A percentile compares a stretch with the other conserved stretches of the same genome.
Evolutionary conservation across 441 rosid species (phyloP).

Genomic region (Adansonia gregorii): DNA sequence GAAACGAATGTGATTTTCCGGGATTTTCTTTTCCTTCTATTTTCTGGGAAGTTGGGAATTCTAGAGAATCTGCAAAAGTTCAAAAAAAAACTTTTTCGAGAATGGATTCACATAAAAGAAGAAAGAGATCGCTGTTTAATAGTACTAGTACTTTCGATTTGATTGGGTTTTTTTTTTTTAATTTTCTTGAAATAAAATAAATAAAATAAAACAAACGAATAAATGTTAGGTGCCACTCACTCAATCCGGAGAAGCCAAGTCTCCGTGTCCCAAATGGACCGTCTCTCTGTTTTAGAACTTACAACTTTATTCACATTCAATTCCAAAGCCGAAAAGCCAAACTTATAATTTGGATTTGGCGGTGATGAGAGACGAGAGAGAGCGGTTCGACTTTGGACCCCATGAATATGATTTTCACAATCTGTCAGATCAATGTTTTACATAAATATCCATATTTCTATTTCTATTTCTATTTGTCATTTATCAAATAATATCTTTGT

Average conservation of each 20-base stretch:
- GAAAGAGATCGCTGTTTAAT: slow-evolving; percentile 27
- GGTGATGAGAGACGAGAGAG: neutral
- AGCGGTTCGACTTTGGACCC: neutral
- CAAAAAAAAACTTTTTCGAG: slow-evolving; percentile 25
- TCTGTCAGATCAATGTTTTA: neutral
- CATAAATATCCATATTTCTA: too few relatives aligned
- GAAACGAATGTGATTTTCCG: slow-evolving; percentile 28
- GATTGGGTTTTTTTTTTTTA: neutral
- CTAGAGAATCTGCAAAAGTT: slow-evolving; percentile 29
- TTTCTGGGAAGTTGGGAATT: slow-evolving; percentile 34
- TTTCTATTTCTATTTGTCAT: too few relatives aligned
- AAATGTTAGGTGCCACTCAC: slow-evolving; percentile 3
- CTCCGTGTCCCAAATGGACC: neutral
- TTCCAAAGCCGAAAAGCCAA: neutral
- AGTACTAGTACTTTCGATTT: slow-evolving; percentile 19
- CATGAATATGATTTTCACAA: neutral
- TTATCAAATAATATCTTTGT: too few relatives aligned
- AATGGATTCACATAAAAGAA: slow-evolving; percentile 29
- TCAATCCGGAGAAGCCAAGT: slow-evolving; percentile 10
- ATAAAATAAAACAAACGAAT: neutral
- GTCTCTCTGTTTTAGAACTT: neutral
- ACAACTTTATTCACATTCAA: neutral
- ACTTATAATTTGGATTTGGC: neutral
- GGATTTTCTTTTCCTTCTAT: slow-evolving; percentile 5
- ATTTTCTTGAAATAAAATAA: neutral